Evolutionary conservation across 371 early-diverging fungal species (phyloP).

Genomic region (Haplosporangium sp.): DNA sequence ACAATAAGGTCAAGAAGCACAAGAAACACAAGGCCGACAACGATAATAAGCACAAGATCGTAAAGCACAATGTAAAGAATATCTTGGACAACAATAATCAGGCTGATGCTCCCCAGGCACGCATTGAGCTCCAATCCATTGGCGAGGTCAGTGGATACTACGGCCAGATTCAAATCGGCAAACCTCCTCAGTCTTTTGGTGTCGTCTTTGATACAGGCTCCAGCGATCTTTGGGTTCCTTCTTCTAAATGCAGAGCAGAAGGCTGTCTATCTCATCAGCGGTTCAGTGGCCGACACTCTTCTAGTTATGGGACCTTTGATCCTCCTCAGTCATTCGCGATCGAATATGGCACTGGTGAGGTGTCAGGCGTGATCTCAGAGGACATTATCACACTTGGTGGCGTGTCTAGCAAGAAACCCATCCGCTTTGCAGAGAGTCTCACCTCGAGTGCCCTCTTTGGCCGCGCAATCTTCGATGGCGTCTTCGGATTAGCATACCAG

Average conservation of each 20-base stretch:
- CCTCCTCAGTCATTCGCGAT: slow-evolving; percentile 60
- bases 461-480: slow-evolving; percentile 71
- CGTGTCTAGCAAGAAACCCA: slow-evolving; percentile 54
- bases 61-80: neutral
- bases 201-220: slow-evolving; percentile 80
- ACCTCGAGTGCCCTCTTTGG: slow-evolving; percentile 67
- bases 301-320: slow-evolving; percentile 53
- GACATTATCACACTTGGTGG: slow-evolving; percentile 68
- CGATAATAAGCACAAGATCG: neutral
- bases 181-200: slow-evolving; percentile 68
- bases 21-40: slow-evolving; percentile 4
- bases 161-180: slow-evolving; percentile 65
- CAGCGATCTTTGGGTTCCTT: slow-evolving; percentile 71
- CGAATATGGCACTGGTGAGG: slow-evolving; percentile 74
- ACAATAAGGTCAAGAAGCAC: neutral
- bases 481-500: slow-evolving; percentile 75
- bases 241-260: slow-evolving; percentile 57
- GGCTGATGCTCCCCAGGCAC: slow-evolving; percentile 20
- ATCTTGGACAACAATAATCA: neutral
- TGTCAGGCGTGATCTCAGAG: slow-evolving; percentile 59
- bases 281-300: slow-evolving; percentile 56
- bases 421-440: slow-evolving; percentile 64
- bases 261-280: slow-evolving; percentile 59
- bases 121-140: slow-evolving; percentile 29
- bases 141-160: slow-evolving; percentile 58